Evolutionary conservation across 2,329 filamentous ascomycete species (phyloP), one percentile per base, ranked within the genome.

Genomic region (Hypoxylon sp.): DNA sequence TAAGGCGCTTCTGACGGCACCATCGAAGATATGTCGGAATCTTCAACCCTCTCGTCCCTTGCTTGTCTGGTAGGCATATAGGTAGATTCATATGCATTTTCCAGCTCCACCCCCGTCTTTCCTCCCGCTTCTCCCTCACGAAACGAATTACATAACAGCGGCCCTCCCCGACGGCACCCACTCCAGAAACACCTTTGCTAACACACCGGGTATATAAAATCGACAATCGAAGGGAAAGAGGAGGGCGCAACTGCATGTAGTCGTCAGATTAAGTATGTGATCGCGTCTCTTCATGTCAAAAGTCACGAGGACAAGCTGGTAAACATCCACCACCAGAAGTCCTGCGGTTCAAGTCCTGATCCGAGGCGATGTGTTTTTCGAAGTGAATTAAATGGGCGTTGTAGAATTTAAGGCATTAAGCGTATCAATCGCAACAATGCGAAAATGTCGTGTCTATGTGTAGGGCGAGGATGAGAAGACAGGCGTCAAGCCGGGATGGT

Each of bases 201-300:
- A 71, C 74, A 76, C 76, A 74, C 73, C 72, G 79, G 81, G 81
- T 83, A 82, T 83, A 82, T 80, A 78, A 72, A 79, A 78, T 76
- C 74, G 77, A 77, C 69, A 77, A 76, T 70, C 74, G 77, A 80
- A 79, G 77, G 71, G 74, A 80, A 79, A 74, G 74, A 74, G 76
- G 73, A 77, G 75, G 73, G 77, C 71, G 27, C 69, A 71, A 53
- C 37, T 70, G 76, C 70, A 61, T 61, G 67, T 73, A 54, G 60
- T 77, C 70, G 68, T 76, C 58, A 61, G 72, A 75, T 71, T 70
- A 76, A 70, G 60, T 76, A 73, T 67, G 7, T 22, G 53, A 68
- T 71, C 64, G 65, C 72, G 69, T 71, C 64, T 70, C 70, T 69
- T 72, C 63, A 72, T 74, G 60, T 69, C 68, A 70, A 69, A 64